These are phyloP conservation scores for Macrophomina phaseolina DNA, from an alignment of 2,329 filamentous ascomycete species.

Conservation along the genomic window DNA sequence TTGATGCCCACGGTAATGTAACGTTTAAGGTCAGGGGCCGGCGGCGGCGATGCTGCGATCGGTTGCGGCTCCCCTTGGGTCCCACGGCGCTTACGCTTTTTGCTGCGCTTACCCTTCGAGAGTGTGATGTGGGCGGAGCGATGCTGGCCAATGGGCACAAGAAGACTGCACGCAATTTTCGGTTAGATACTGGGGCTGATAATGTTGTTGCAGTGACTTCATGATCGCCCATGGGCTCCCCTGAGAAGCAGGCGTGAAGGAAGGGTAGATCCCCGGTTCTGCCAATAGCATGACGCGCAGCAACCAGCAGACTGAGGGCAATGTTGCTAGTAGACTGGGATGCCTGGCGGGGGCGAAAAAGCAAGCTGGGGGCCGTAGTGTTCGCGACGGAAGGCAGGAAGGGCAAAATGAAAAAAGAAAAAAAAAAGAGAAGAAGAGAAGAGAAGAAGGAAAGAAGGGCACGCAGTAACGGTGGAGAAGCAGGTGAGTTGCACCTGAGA, in stretches of 20 bases:
- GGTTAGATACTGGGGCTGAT: constrained; percentile 9
- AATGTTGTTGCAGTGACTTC: constrained; percentile 24
- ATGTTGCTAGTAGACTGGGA: background rate
- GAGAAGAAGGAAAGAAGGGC: too few species aligned
- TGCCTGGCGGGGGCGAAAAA: constrained; percentile 12
- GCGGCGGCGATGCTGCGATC: constrained; percentile 44
- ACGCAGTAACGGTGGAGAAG: too few species aligned
- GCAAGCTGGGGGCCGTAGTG: background rate
- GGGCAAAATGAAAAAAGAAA: background rate
- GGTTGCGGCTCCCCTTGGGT: constrained; percentile 33
- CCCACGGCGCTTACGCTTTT: constrained; percentile 56
- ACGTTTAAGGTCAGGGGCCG: constrained; percentile 53
- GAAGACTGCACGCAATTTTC: constrained; percentile 53
- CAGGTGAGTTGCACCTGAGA: background rate
- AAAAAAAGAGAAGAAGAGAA: too few species aligned
- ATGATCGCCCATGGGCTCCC: constrained; percentile 12
- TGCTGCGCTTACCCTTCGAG: constrained; percentile 67
- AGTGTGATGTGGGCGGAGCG: constrained; percentile 59
- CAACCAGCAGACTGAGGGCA: background rate
- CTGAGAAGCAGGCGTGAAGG: constrained; percentile 14
- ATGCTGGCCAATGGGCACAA: constrained; percentile 68
- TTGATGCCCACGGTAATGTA: constrained; percentile 70
- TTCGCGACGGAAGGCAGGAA: background rate
- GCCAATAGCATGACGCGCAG: constrained; percentile 14
- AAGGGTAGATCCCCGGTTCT: constrained; percentile 8